A percentile compares a stretch with the other conserved stretches of the same genome.
phyloP scores from a whole-genome alignment of 129 eudicot genomes.

The Escallonia herrerae region DNA sequence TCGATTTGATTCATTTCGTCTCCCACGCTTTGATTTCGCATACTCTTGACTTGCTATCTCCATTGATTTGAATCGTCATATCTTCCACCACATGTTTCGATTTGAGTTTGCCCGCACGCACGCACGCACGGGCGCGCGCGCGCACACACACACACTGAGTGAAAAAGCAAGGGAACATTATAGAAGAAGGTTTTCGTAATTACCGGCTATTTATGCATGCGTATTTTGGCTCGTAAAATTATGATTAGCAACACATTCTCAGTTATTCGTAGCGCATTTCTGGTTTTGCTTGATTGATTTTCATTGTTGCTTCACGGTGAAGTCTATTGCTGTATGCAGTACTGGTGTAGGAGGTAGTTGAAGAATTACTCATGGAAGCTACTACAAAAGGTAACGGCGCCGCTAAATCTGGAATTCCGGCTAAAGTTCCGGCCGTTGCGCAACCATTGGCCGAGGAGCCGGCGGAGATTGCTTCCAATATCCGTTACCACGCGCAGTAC shows the following conservation, averaged over 20 bases:
- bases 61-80: no score
- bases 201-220: no score
- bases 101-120: no score
- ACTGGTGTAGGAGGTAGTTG: conserved; percentile 3
- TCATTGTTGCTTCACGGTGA: not conserved
- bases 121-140: no score
- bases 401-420: conserved; percentile 32
- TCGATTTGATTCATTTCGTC: no score
- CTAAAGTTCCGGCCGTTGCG: conserved; percentile 63
- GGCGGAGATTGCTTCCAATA: conserved; percentile 78
- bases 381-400: conserved; percentile 35
- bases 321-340: not conserved
- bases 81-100: no score
- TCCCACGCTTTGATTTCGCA: no score
- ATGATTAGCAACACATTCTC: not conserved
- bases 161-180: no score
- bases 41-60: no score
- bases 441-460: conserved; percentile 70
- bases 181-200: no score
- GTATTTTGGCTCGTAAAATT: not conserved
- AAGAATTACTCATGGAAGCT: conserved; percentile 39
- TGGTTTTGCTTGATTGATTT: not conserved
- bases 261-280: not conserved
- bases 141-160: no score
- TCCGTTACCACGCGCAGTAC: conserved; percentile 84